A percentile compares a stretch with the other conserved stretches of the same genome.
Conservation (phyloP, 2,329 filamentous ascomycete genomes). For the Neobulgaria alba region DNA sequence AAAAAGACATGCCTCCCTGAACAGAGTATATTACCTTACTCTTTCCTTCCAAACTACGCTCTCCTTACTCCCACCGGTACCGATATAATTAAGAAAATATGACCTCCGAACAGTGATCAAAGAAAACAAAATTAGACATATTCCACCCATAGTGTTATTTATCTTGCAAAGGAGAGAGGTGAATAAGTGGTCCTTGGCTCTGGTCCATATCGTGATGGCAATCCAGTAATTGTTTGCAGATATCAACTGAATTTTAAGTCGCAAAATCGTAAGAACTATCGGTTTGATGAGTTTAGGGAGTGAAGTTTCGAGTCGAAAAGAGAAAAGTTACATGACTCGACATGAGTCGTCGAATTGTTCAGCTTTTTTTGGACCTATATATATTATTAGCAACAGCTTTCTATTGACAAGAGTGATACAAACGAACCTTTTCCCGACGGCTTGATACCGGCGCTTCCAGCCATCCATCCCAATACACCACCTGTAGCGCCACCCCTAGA, state of each 20-base stretch:
- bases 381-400: constrained; percentile 5
- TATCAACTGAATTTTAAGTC: constrained; percentile 3
- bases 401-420: background rate
- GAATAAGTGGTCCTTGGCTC: constrained; percentile 27
- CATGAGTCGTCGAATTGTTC: constrained; percentile 14
- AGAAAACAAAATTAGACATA: constrained; percentile 11
- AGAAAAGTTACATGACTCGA: constrained; percentile 18
- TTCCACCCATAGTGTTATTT: constrained; percentile 12
- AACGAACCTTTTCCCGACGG: constrained; percentile 24
- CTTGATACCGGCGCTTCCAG: constrained; percentile 20
- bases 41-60: constrained; percentile 3
- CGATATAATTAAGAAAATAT: constrained; percentile 5
- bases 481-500: background rate
- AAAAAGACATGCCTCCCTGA: constrained; percentile 37
- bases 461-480: constrained; percentile 23
- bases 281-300: background rate
- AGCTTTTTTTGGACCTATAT: constrained; percentile 25
- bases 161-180: constrained; percentile 28
- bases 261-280: constrained; percentile 2
- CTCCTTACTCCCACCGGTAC: constrained; percentile 7
- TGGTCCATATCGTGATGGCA: constrained; percentile 32
- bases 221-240: constrained; percentile 7
- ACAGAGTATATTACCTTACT: constrained; percentile 19
- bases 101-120: constrained; percentile 21
- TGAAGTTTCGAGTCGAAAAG: background rate